Base-by-base conservation (phyloP, 2,329 filamentous ascomycete species). In the Verruconis gallopava region DNA sequence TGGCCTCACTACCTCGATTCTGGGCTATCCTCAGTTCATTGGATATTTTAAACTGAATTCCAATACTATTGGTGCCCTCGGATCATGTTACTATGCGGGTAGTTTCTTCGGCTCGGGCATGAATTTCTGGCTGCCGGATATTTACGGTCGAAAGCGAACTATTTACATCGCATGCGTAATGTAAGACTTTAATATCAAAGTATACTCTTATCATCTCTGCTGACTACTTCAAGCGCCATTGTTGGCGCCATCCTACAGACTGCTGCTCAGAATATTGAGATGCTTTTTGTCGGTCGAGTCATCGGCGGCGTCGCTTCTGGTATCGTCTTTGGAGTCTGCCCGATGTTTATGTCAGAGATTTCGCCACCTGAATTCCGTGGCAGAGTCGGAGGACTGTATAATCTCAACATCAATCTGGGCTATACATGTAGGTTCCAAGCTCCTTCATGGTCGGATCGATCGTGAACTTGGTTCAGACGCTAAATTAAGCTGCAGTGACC, bases 271-370 rank as follows among this genome's bases (percentile, higher is more conserved):
- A 17, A 38, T 15, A 15, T 38, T 19, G 37, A 17, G 13, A 38
- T 38, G 37, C 37, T 38, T 5, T 19, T 38, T 11, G 37, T 38
- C 12, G 37, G 37, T 9, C 37, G 37, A 12, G 37, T 38, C 13
- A 43, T 45, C 32, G 44, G 40, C 19, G 44, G 44, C n/a, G 15
- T 35, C 13, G 40, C 44, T 5, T 21, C 15, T 28, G 44, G 44
- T 11, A 25, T 45, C 4, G 32, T 45, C 6, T 43, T 43, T 22
- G 30, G 18, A 15, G 4, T 45, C 9, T 43, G 44, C 21, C 39
- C 33, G 2, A 43, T 40, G 17, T 45, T 21, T 28, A 34, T 21
- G 14, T 20, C 21, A 13, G 40, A 45, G 35, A 43, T 45, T 13
- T 38, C 20, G 19, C 40, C 40, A 12, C 34, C 44, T 13, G 15